Base-by-base conservation (phyloP, 768 basidiomycete species). In the Grammothele lineata region DNA sequence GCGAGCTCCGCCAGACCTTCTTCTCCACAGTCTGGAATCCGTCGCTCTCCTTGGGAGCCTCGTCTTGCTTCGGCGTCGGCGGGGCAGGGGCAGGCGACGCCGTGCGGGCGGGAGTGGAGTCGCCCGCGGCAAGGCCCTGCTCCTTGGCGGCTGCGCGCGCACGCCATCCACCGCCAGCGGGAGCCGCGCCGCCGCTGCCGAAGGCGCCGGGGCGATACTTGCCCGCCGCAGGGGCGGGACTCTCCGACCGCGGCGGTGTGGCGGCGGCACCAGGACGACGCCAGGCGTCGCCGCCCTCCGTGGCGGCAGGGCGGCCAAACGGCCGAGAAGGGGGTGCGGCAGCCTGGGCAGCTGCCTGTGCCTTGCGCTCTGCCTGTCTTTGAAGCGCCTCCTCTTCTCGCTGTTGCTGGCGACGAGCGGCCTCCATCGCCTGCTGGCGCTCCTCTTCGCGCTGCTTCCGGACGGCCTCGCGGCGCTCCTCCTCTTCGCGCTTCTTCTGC, bases 361-460 rank as follows among this genome's bases (percentile, higher is more conserved):
- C 48, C 74, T 70, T 43, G 69, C 70, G 66, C 43, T 62, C 77
- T 1, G 48, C 49, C 24, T 38, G 48, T 22, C 48, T 42, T 22
- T 43, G 53, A n/a, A 52, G 34, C 10, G 86, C 85, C 50, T 87
- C 85, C n/a, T 83, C 81, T 56, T 87, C 87, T 32, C 83, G 76
- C 55, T 81, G 76, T 11, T 66, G 67, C 52, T 79, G 85, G 40
- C 73, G 67, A n/a, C 76, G 78, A 1, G 79, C 81, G 22, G 75
- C 65, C 45, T 87, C 81, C 12, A 65, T 15, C 0, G 70, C 72
- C 14, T 74, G 78, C 14, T 74, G 74, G 22, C 76, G 76, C 45
- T 79, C 74, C 15, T 50, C 66, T 22, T 75, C 76, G 44, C 78
- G 81, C 37, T 74, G 60, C 47, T 75, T 78, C 40, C 85, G 84